Evolutionary conservation across 2,329 filamentous ascomycete genomes (phyloP), one percentile per base, ranked within the genome.

Genomic region (Trichoderma oligosporum): DNA sequence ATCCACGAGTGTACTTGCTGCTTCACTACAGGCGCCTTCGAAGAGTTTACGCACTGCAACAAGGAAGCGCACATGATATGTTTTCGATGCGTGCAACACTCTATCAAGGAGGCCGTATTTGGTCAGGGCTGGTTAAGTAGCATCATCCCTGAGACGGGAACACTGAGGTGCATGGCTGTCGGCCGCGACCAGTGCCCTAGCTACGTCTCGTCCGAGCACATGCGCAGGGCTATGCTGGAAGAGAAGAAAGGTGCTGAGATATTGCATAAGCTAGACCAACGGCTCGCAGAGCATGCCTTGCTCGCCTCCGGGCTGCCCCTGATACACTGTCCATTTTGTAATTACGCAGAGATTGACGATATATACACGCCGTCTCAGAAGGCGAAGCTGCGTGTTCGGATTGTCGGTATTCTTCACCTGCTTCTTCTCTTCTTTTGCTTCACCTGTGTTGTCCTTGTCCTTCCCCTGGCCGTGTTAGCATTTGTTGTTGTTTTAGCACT

Each of bases 81-180:
- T 73, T 86, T 92, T 72, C 82, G 83, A 44, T 97, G 94, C 71
- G 86, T 97, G 49, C 86, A 87, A 61, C 84, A 88, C 62, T 87
- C 91, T 9, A 81, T 93, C 59, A 88, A 87, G 48, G 93, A 97
- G 69, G 91, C 92, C 2, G 76, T 97, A 0, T 97, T 96, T 68
- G 94, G 94, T 0, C 94, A 97, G 70, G 90, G 90, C 52, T 97
- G 93, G 90, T 82, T 84, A 48, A 85, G 88, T 59, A 94, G 84
- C 65, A 87, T 97, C 64, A 82, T 94, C 67, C 73, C 83, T 25
- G 80, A 85, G 58, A 83, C 79, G 35, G 88, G 88, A 35, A 91
- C 90, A 0, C 78, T 97, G 54, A 84, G 83, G 60, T 97, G 94
- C 68, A 81, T 96, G n/a, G 90, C 92, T 1, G 85, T 90, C 0